phyloP scores from a whole-genome alignment of 208 protist genomes.

The Trichomonas tenax region DNA sequence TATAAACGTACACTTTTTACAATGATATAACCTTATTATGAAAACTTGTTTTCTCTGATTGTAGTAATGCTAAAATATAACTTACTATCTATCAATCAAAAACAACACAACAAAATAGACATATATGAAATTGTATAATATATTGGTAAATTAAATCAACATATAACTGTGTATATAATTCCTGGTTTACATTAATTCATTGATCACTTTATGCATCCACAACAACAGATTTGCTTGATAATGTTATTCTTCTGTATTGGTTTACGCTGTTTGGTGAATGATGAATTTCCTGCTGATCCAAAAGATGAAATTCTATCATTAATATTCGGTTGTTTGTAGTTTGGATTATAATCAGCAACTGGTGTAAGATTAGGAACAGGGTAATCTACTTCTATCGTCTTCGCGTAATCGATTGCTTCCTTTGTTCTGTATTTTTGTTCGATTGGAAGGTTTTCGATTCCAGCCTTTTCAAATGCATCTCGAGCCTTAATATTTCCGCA shows the following conservation, averaged over 20 bases:
- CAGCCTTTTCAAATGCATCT: conserved; percentile 16
- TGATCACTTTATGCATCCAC: neutral
- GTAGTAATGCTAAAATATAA: too few species aligned
- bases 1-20: too few species aligned
- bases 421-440: conserved; percentile 21
- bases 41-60: too few species aligned
- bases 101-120: too few species aligned
- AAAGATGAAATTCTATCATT: neutral
- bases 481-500: conserved; percentile 21
- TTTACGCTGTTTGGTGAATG: neutral
- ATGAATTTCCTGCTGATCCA: neutral
- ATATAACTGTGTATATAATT: too few species aligned
- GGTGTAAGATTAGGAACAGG: neutral
- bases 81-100: too few species aligned
- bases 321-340: neutral
- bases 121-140: too few species aligned
- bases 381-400: conserved; percentile 9
- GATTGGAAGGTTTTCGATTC: neutral
- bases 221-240: neutral
- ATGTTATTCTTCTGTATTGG: neutral
- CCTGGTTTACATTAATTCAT: too few species aligned
- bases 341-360: neutral
- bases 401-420: conserved; percentile 17
- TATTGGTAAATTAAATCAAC: too few species aligned
- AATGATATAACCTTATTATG: too few species aligned